Evolutionary conservation across 2,329 filamentous ascomycete species (phyloP).

Genomic region (Cytospora paraplurivora): DNA sequence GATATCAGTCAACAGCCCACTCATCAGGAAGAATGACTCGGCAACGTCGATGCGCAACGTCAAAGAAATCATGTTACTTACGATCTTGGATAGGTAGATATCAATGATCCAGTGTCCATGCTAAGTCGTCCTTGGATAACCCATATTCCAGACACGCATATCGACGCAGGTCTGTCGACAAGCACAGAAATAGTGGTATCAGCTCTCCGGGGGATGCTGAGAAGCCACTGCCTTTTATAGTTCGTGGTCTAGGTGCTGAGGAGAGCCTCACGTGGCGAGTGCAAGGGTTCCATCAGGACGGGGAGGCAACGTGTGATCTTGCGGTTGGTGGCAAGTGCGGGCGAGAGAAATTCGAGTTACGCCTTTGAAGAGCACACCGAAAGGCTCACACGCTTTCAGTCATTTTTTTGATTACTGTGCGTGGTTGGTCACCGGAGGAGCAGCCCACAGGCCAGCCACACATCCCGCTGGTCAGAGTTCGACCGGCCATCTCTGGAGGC

Average conservation of each 20-base stretch:
- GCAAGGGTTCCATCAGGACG: background rate
- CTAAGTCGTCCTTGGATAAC: background rate
- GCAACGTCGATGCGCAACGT: background rate
- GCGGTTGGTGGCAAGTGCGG: too few relatives aligned
- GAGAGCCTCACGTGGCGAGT: background rate
- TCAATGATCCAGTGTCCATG: background rate
- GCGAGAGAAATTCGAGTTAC: background rate
- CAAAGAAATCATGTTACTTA: background rate
- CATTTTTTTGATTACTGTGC: too few relatives aligned
- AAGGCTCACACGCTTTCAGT: background rate
- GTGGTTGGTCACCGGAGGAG: background rate
- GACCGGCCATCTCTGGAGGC: background rate
- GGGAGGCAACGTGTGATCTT: background rate
- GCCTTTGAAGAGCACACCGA: background rate
- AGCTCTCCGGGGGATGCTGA: background rate
- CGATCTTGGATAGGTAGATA: background rate
- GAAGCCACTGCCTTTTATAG: slow-evolving; percentile 4
- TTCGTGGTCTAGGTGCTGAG: background rate
- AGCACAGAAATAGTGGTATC: background rate
- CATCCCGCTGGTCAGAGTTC: background rate
- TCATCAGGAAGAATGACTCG: background rate
- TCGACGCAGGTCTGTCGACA: background rate
- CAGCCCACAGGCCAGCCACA: background rate
- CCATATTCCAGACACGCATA: background rate
- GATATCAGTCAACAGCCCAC: background rate